These are phyloP conservation scores for Plantago ovata DNA, from an alignment of 257 asterid genomes.

Conservation along the genomic window DNA sequence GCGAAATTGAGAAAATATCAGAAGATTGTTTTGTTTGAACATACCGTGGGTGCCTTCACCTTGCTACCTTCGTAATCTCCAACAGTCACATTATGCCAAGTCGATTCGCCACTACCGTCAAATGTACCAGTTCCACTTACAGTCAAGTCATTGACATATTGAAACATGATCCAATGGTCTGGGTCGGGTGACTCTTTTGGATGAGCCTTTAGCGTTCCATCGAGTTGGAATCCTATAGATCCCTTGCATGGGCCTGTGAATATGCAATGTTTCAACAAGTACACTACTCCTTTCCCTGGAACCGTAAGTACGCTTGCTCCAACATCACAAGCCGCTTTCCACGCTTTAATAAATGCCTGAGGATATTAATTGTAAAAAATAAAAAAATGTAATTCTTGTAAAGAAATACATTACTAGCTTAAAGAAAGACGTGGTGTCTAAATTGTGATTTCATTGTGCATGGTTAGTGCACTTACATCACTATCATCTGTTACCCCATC, in stretches of 20 bases:
- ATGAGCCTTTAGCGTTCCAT: conserved; percentile 31
- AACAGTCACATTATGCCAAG: no score
- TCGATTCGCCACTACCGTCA: conserved; percentile 37
- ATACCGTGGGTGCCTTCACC: no score
- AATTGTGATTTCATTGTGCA: not conserved
- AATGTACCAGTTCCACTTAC: conserved; percentile 34
- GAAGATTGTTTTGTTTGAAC: no score
- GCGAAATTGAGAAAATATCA: no score
- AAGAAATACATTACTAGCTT: not conserved
- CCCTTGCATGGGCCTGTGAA: conserved; percentile 52
- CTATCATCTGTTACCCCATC: conserved; percentile 39
- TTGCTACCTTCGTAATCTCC: no score
- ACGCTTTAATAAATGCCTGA: conserved; percentile 44
- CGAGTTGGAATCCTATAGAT: conserved; percentile 9
- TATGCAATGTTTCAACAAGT: conserved; percentile 22
- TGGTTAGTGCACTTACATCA: conserved; percentile 36
- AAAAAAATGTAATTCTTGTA: no score
- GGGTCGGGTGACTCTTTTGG: conserved; percentile 7
- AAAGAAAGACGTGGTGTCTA: no score
- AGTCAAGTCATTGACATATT: conserved; percentile 16
- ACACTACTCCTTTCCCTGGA: conserved; percentile 31
- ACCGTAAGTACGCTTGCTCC: conserved; percentile 30
- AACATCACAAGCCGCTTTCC: conserved; percentile 45
- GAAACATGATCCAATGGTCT: conserved; percentile 38
- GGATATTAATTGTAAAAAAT: not conserved